Base-by-base conservation (phyloP, 345 rosid species). In the Boechera stricta region DNA sequence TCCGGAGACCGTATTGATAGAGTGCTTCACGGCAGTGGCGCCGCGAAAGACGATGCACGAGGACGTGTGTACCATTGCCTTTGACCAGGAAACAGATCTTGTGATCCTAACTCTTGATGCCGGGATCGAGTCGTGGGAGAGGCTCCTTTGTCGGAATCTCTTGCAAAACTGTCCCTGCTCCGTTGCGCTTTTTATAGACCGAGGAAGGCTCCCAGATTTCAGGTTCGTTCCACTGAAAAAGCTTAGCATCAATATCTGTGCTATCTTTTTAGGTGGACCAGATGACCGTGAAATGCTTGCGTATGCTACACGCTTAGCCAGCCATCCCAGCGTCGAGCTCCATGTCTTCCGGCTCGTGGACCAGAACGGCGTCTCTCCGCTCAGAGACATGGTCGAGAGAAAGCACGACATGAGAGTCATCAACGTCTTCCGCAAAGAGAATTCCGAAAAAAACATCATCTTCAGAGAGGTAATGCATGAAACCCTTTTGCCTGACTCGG, bases 221-320 rank as follows among this genome's bases (percentile, higher is more conserved):
- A 78, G 81, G 48, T 78, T 78, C 49, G 64, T 73, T 7, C 26
- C 79, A 24, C 47, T 53, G 41, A 61, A 31, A 53, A 69, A 64
- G 53, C 69, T 65, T 7, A 39, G 33, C 73, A 32, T 78, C 73
- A 73, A 45, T 7, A 64, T 78, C 0, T 76, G 83, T 15, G 81
- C 81, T 11, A 2, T 84, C 38, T 84, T 86, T 47, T 4, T 86
- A n/a, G 86, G 87, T 8, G 89, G 89, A 11, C 58, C 85, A 10
- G 89, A 86, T 64, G 89, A 86, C 53, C 82, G 86, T 0, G 87
- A 86, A 41, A 79, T 83, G 48, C 76, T 86, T 42, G 84, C 86
- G 10, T 82, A 63, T 8, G 80, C 77, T 18, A 71, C 77, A 13
- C 80, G 86, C 56, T 69, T 86, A 55, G 77, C 79, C 0, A 64